Evolutionary conservation across 2,329 filamentous ascomycete species (phyloP).

Genomic region (Oidium heveae): DNA sequence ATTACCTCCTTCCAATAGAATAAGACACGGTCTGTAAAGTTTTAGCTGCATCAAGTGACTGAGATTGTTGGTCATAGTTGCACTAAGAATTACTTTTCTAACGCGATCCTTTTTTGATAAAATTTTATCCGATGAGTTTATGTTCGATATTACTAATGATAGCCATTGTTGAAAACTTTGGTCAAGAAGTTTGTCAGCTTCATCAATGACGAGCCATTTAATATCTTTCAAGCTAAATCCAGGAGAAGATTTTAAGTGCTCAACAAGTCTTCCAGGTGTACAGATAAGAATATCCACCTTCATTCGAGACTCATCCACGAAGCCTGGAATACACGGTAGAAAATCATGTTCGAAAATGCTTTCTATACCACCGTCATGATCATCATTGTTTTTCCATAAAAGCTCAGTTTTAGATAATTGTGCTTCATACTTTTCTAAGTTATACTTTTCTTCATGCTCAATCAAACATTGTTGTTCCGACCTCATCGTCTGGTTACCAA

Average conservation of each 20-base stretch:
- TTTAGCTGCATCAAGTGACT: slow-evolving; percentile 52
- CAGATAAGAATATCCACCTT: slow-evolving; percentile 75
- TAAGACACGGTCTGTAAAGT: slow-evolving; percentile 46
- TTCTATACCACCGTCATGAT: slow-evolving; percentile 18
- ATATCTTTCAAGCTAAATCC: slow-evolving; percentile 59
- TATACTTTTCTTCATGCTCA: slow-evolving; percentile 39
- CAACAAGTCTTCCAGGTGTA: slow-evolving; percentile 75
- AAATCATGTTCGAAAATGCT: slow-evolving; percentile 15
- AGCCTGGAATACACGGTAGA: slow-evolving; percentile 23
- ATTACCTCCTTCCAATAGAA: slow-evolving; percentile 37
- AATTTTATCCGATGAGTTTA: slow-evolving; percentile 15
- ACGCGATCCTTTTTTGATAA: slow-evolving; percentile 17
- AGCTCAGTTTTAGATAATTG: slow-evolving; percentile 17
- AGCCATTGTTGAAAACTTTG: slow-evolving; percentile 90
- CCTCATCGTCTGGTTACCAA: slow-evolving; percentile 54
- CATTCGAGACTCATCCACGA: slow-evolving; percentile 39
- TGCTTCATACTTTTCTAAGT: slow-evolving; percentile 31
- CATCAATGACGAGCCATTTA: slow-evolving; percentile 76
- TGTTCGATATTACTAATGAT: slow-evolving; percentile 37
- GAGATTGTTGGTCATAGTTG: slow-evolving; percentile 74
- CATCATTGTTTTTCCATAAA: slow-evolving; percentile 21
- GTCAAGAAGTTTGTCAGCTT: slow-evolving; percentile 75
- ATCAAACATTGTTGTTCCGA: slow-evolving; percentile 37
- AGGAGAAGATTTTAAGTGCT: slow-evolving; percentile 63
- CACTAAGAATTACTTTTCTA: slow-evolving; percentile 68